A percentile compares a stretch with the other conserved stretches of the same genome.
Evolutionary conservation across 441 rosid genomes (phyloP).

Genomic region (Gossypium trilobum): DNA sequence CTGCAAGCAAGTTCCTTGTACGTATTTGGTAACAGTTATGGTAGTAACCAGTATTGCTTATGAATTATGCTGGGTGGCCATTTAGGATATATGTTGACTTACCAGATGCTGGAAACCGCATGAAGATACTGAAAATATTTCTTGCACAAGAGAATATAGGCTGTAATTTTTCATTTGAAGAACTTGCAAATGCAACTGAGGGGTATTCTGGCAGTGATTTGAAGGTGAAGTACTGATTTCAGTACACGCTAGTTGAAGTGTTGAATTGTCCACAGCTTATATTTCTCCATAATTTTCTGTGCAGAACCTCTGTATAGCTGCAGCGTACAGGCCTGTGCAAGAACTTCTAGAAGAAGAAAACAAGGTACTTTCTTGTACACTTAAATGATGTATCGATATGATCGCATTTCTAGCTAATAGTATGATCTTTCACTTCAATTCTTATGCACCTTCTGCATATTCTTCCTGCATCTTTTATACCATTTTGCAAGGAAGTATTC

Average conservation of each 20-base stretch:
- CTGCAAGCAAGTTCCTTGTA: background rate
- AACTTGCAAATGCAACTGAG: slow-evolving; percentile 72
- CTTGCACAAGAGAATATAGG: slow-evolving; percentile 59
- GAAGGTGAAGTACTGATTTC: slow-evolving; percentile 48
- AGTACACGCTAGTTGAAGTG: background rate
- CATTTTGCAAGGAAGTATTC: background rate
- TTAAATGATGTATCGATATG: background rate
- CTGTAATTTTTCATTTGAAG: slow-evolving; percentile 42
- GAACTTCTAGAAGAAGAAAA: slow-evolving; percentile 75
- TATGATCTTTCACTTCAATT: background rate
- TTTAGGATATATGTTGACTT: slow-evolving; percentile 80
- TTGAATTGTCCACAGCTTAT: slow-evolving; percentile 2
- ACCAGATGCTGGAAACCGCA: slow-evolving; percentile 77
- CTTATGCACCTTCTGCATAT: background rate
- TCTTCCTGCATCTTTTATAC: background rate
- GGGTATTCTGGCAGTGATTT: slow-evolving; percentile 96
- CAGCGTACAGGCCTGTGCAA: slow-evolving; percentile 88
- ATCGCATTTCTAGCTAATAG: background rate
- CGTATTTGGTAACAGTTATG: background rate
- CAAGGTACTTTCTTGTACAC: slow-evolving; percentile 32
- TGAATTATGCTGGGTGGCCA: slow-evolving; percentile 18
- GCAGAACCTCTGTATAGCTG: slow-evolving; percentile 90
- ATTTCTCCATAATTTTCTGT: slow-evolving; percentile 15
- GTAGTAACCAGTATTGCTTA: slow-evolving; percentile 9
- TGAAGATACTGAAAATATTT: slow-evolving; percentile 69